Evolutionary conservation across 495 filamentous ascomycete genomes (phyloP), one percentile per base, ranked within the genome.

Genomic region (Penicillium taxi): DNA sequence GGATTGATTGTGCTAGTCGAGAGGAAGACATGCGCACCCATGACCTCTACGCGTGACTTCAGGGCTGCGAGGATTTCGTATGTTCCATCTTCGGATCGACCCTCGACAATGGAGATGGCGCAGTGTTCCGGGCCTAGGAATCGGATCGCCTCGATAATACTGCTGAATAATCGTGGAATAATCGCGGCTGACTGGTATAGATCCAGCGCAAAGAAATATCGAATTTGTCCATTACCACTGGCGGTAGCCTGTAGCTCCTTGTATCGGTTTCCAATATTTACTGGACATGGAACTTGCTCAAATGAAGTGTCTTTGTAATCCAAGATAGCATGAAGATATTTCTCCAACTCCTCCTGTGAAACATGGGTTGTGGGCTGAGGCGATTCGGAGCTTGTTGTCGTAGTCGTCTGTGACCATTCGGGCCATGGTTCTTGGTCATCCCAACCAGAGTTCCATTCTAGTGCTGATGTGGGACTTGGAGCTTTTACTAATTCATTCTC

Each of bases 121-220:
- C 70, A 75, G 49, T 58, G 47, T 18, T 52, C 19, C 2, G 69
- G 67, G 2, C 69, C 66, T 6, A 75, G 56, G 41, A 68, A 70
- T 3, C 56, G 58, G 11, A 73, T 66, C 11, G 61, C 49, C 35
- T 70, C 58, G 15, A 76, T 37, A 24, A 70, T 49, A 20, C 56
- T 58, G 14, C 62, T 55, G 36, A 76, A 54, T 8, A 75, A 49
- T 11, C 63, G 61, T n/a, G 70, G 66, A 16, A 74, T 61, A 12
- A 73, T 28, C 15, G 31, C 23, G 4, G 59, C 32, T 26, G 55
- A 58, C 48, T 73, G 52, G 20, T 57, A 53, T 8, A 73, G 52
- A 34, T 73, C 52, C 25, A 76, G 48, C 8, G 70, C 70, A 28
- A 76, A 73, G 42, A 71, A 65, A 39, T 70, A 73, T 38, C 41